These are phyloP conservation scores for Suillus bovinus DNA, from an alignment of 768 basidiomycete genomes.

Conservation along the genomic window DNA sequence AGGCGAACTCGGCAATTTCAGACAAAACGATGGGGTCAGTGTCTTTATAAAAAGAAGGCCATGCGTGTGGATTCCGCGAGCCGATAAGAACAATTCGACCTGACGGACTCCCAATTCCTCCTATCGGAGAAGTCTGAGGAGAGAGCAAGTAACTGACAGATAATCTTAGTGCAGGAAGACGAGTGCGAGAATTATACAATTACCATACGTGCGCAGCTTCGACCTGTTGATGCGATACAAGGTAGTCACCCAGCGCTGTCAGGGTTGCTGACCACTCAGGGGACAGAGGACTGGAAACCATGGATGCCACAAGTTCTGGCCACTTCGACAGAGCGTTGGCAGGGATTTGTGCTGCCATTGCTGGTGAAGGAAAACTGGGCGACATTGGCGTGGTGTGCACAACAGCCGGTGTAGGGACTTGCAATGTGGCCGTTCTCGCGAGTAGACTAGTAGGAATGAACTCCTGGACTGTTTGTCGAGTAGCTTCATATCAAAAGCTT, in stretches of 20 bases:
- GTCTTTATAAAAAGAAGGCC: conserved; percentile 59
- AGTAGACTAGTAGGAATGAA: conserved; percentile 60
- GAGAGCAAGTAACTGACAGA: conserved; percentile 78
- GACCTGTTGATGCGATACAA: conserved; percentile 67
- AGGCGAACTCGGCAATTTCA: conserved; percentile 89
- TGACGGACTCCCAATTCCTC: conserved; percentile 66
- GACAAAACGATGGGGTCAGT: conserved; percentile 80
- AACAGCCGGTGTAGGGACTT: conserved; percentile 34
- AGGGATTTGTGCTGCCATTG: conserved; percentile 50
- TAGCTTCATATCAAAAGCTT: conserved; percentile 11
- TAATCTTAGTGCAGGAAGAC: conserved; percentile 9
- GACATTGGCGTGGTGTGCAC: conserved; percentile 57
- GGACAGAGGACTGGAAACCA: conserved; percentile 68
- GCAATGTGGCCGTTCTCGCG: conserved; percentile 41
- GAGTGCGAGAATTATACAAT: conserved; percentile 26
- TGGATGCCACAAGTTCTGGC: conserved; percentile 85
- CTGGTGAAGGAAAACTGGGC: conserved; percentile 56
- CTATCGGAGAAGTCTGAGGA: conserved; percentile 73
- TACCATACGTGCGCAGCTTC: conserved; percentile 95
- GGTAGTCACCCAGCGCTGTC: conserved; percentile 81
- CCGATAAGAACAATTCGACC: conserved; percentile 75
- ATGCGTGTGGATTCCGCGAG: conserved; percentile 54
- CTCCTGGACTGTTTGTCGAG: conserved; percentile 61
- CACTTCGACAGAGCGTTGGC: conserved; percentile 69
- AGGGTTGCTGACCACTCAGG: conserved; percentile 73